Evolutionary conservation across 2,329 filamentous ascomycete species (phyloP).

Genomic region (Zymoseptoria brevis): DNA sequence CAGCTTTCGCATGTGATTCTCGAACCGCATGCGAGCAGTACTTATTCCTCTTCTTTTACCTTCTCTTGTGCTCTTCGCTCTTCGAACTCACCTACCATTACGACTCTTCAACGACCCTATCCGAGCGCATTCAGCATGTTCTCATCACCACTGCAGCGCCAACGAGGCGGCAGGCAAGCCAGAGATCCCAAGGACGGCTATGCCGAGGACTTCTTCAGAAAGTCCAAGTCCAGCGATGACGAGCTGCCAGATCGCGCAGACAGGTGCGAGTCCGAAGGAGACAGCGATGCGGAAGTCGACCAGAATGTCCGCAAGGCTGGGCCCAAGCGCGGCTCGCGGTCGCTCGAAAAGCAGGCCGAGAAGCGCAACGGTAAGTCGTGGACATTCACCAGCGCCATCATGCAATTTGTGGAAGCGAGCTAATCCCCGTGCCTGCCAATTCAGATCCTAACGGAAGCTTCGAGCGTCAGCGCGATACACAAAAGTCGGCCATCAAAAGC

Average conservation of each 20-base stretch:
- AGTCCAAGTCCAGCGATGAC: conserved; percentile 7
- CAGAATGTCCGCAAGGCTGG: neutral
- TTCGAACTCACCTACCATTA: neutral
- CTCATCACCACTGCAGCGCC: neutral
- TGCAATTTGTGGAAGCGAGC: neutral
- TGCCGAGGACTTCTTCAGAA: conserved; percentile 1
- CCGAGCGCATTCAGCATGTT: neutral
- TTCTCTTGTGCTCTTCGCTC: neutral
- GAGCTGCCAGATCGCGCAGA: conserved; percentile 15
- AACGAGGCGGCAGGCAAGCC: neutral
- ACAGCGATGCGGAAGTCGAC: conserved; percentile 12
- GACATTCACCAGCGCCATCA: neutral
- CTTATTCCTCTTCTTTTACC: neutral
- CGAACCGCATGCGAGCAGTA: neutral
- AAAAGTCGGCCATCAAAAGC: neutral
- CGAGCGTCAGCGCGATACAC: neutral
- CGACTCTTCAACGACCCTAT: neutral
- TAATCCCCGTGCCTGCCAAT: neutral
- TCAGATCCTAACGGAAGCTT: neutral
- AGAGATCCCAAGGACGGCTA: neutral
- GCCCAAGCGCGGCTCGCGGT: neutral
- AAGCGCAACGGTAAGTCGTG: neutral
- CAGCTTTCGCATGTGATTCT: neutral
- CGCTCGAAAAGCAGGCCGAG: neutral
- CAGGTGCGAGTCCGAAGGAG: conserved; percentile 17